phyloP scores from a whole-genome alignment of 495 filamentous ascomycete species.

The Collariella sp. region DNA sequence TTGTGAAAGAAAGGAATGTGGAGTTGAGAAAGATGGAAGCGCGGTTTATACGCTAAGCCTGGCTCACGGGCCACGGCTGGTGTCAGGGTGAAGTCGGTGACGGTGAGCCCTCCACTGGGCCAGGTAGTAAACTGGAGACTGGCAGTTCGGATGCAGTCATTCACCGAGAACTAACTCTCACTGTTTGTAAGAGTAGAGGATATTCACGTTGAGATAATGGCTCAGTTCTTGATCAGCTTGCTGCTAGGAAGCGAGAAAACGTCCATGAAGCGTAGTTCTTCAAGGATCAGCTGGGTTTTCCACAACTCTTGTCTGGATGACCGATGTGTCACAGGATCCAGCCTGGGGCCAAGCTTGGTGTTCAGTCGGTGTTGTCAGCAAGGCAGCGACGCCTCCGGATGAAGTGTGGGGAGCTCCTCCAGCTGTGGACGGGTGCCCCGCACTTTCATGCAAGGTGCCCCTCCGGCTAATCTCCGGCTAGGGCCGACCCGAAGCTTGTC shows the following conservation, averaged over 20 bases:
- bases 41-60: background rate
- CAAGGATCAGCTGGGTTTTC: conserved; percentile 8
- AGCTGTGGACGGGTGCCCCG: conserved; percentile 13
- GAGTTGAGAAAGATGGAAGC: background rate
- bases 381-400: conserved; percentile 2
- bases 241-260: too few species aligned
- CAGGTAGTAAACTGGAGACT: background rate
- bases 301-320: background rate
- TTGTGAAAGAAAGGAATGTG: background rate
- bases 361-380: background rate
- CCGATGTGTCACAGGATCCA: conserved; percentile 2
- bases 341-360: background rate
- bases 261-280: background rate
- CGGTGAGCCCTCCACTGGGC: background rate
- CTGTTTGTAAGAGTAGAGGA: background rate
- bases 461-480: conserved; percentile 17
- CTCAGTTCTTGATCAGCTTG: too few species aligned
- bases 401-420: conserved; percentile 3
- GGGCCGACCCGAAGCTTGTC: background rate
- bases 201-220: too few species aligned
- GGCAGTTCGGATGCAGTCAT: background rate
- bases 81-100: background rate
- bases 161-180: too few species aligned
- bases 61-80: background rate
- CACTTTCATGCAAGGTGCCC: conserved; percentile 9